A percentile compares a stretch with the other conserved stretches of the same genome.
Evolutionary conservation across 495 filamentous ascomycete genomes (phyloP).

Genomic region (Aspergillus ellipticus): DNA sequence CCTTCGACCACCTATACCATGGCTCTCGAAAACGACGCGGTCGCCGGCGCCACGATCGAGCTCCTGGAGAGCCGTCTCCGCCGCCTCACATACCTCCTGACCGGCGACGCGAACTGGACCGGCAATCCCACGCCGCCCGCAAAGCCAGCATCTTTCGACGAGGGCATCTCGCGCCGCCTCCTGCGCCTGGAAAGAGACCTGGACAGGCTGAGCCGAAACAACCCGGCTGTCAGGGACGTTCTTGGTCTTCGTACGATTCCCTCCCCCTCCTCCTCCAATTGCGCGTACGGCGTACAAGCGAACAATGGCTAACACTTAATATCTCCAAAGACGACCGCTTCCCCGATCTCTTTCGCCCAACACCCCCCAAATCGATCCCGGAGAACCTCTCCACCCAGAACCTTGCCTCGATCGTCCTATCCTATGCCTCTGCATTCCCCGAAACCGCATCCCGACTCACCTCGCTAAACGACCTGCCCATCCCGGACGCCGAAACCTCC

Average conservation of each 20-base stretch:
- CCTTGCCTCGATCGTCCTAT: constrained; percentile 64
- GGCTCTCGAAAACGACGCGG: constrained; percentile 34
- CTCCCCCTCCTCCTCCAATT: background rate
- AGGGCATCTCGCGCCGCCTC: constrained; percentile 52
- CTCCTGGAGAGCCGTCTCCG: constrained; percentile 73
- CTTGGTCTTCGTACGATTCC: constrained; percentile 41
- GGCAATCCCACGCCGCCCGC: constrained; percentile 36
- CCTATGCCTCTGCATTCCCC: constrained; percentile 70
- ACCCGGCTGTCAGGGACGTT: constrained; percentile 48
- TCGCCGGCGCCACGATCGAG: constrained; percentile 59
- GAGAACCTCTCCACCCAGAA: constrained; percentile 41
- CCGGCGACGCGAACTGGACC: constrained; percentile 51
- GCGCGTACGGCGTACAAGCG: too few species aligned
- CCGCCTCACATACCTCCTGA: constrained; percentile 70
- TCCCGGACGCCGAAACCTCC: constrained; percentile 68
- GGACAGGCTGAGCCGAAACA: constrained; percentile 42
- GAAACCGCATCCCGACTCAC: constrained; percentile 74
- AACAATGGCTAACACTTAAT: constrained; percentile 15
- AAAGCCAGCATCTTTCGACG: constrained; percentile 36
- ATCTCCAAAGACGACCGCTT: constrained; percentile 47
- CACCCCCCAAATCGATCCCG: constrained; percentile 33
- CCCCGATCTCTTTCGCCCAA: constrained; percentile 55
- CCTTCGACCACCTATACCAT: constrained; percentile 16
- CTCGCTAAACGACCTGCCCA: constrained; percentile 71
- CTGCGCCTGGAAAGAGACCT: constrained; percentile 60